Evolutionary conservation across 331 rosid genomes (phyloP).

Genomic region (Acacia pycnantha): DNA sequence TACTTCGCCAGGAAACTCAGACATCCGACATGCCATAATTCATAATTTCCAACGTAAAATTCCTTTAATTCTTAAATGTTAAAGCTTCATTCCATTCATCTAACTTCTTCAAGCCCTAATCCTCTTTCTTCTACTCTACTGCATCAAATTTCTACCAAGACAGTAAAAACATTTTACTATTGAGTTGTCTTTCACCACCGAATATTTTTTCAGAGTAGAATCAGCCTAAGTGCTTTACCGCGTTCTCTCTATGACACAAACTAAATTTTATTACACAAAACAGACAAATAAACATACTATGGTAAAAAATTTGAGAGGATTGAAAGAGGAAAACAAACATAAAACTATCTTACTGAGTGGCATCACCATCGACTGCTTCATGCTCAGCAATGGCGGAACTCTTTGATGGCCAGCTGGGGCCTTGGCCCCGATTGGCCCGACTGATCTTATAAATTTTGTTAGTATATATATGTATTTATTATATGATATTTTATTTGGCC

Average conservation of each 20-base stretch:
- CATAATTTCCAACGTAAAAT: not conserved
- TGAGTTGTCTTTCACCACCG: not conserved
- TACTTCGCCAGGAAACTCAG: too few relatives aligned
- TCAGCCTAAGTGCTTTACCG: not conserved
- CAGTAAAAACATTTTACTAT: not conserved
- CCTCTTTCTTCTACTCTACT: not conserved
- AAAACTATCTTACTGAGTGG: slow-evolving; percentile 39
- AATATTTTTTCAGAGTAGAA: not conserved
- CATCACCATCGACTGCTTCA: slow-evolving; percentile 12
- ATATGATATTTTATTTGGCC: too few relatives aligned
- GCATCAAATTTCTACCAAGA: not conserved
- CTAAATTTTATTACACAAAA: not conserved
- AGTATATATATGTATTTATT: too few relatives aligned
- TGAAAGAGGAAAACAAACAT: not conserved
- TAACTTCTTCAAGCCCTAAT: not conserved
- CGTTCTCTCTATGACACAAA: not conserved
- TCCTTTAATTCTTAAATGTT: not conserved
- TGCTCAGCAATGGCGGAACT: too few relatives aligned
- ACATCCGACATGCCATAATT: too few relatives aligned
- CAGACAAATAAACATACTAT: not conserved
- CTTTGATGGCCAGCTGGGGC: too few relatives aligned
- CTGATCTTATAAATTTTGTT: too few relatives aligned
- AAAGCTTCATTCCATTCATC: not conserved
- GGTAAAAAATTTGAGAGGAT: not conserved
- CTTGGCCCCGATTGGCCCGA: too few relatives aligned